phyloP scores from a whole-genome alignment of 176 grass and related monocot species.

The Carex pumila region DNA sequence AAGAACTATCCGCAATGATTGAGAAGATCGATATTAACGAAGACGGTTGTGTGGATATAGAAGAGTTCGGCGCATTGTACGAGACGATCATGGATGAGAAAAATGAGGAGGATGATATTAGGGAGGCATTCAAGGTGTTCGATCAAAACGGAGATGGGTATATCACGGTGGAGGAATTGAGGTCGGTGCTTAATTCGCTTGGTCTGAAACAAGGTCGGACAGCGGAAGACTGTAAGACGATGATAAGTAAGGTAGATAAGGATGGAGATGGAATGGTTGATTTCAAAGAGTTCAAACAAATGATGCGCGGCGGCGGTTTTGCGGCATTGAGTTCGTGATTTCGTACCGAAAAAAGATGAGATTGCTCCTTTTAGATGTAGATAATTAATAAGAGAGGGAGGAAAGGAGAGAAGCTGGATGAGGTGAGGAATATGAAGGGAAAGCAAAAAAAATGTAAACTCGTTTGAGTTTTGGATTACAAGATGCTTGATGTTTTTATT shows the following conservation, averaged over 20 bases:
- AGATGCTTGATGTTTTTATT: background rate
- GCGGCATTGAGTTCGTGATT: conserved; percentile 34
- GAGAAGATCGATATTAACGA: conserved; percentile 60
- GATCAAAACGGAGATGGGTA: conserved; percentile 75
- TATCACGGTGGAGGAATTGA: conserved; percentile 73
- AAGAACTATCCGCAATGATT: conserved; percentile 57
- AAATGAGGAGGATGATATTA: conserved; percentile 34
- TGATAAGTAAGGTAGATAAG: conserved; percentile 62
- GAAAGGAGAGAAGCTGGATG: background rate
- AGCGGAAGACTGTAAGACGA: conserved; percentile 48
- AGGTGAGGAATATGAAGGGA: background rate
- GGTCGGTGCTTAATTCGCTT: conserved; percentile 57
- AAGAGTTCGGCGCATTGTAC: conserved; percentile 59
- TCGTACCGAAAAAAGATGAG: background rate
- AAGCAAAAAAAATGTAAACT: background rate
- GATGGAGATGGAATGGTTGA: conserved; percentile 77
- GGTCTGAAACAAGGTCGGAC: conserved; percentile 60
- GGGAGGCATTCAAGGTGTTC: conserved; percentile 76
- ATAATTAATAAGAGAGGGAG: background rate
- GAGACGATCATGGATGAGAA: conserved; percentile 38
- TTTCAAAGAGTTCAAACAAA: conserved; percentile 65
- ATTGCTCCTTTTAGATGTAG: conserved; percentile 2
- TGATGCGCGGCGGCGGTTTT: conserved; percentile 68
- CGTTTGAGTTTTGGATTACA: background rate
- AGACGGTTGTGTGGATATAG: conserved; percentile 72